Evolutionary conservation across 345 rosid species (phyloP).

Genomic region (Rhizophora mangle): DNA sequence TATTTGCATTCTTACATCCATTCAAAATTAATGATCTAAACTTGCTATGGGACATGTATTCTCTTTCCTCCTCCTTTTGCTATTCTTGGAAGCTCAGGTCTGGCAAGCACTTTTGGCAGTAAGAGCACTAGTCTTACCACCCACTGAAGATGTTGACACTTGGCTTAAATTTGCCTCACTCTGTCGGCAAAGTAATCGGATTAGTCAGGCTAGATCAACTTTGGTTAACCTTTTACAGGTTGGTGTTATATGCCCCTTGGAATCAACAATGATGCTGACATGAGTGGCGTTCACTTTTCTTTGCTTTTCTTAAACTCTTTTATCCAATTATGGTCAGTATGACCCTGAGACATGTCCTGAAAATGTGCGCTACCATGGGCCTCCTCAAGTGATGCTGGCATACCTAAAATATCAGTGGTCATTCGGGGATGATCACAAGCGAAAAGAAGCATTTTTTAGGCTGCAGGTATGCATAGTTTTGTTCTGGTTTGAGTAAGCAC

Average conservation of each 20-base stretch:
- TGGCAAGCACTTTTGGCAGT: slow-evolving; percentile 93
- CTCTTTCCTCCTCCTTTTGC: background rate
- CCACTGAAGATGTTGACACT: slow-evolving; percentile 82
- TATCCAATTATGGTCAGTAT: slow-evolving; percentile 45
- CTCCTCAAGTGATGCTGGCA: slow-evolving; percentile 94
- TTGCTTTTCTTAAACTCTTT: slow-evolving; percentile 8
- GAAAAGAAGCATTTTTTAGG: slow-evolving; percentile 84
- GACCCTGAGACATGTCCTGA: slow-evolving; percentile 86
- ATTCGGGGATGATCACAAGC: slow-evolving; percentile 91
- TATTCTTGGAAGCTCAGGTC: slow-evolving; percentile 41
- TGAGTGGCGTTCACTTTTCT: slow-evolving; percentile 6
- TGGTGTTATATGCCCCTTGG: slow-evolving; percentile 4
- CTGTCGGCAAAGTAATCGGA: slow-evolving; percentile 82
- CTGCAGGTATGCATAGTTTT: slow-evolving; percentile 56
- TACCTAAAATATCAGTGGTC: slow-evolving; percentile 97
- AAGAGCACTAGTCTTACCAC: slow-evolving; percentile 92
- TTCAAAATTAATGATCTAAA: too few species aligned
- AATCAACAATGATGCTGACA: background rate
- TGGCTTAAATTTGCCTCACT: slow-evolving; percentile 97
- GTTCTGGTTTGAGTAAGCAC: background rate
- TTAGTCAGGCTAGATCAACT: slow-evolving; percentile 96
- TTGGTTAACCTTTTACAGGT: slow-evolving; percentile 91
- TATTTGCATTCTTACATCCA: too few species aligned
- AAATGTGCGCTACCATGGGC: slow-evolving; percentile 69
- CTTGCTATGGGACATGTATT: background rate